Base-by-base conservation (phyloP, 1,284 basidiomycete genomes). In the Apiotrichum montevideense region DNA sequence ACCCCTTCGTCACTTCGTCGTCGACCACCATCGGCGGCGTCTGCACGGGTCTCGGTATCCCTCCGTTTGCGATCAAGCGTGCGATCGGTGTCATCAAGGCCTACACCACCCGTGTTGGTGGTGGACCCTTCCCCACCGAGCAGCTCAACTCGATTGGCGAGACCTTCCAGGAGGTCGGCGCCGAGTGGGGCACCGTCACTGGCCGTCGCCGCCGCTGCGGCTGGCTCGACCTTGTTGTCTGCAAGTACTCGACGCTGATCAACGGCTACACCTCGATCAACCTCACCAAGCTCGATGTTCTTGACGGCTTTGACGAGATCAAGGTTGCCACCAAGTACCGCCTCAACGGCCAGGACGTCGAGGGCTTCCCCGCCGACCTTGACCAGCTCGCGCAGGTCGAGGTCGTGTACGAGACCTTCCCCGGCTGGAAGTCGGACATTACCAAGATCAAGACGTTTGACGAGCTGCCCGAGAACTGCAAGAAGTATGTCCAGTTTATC, bases 51-150 rank as follows among this genome's bases (percentile, higher is more conserved):
- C 85, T 98, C 44, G 95, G 93, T 55, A 87, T 98, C 58, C 93
- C 95, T 6, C 92, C 95, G 4, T 87, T 86, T 75, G 77, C 83
- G 62, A 87, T 98, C 64, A 91, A 90, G 43, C 83, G 84, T 49
- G 83, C 87, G 29, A 87, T 96, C 64, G 96, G 95, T 61, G 95
- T 98, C 58, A 82, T 95, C 75, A 98, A 98, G 78, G 95, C 95
- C 3, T 98, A 98, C 66, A 98, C 96, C 21, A 98, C 95, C 3
- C 85, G 95, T 45, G 95, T 98, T 34, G 95, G 95, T 21, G 91
- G 92, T 52, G 95, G 95, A 1, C 95, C 95, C 9, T 98, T 98
- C 83, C 93, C 96, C 4, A 91, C 91, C 4, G 95, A 98, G 77
- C 90, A 94, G 72, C 82, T 94, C 62, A 89, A 94, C 75, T 86